Base-by-base conservation (phyloP, 2,329 filamentous ascomycete species). In the Diplodia corticola region DNA sequence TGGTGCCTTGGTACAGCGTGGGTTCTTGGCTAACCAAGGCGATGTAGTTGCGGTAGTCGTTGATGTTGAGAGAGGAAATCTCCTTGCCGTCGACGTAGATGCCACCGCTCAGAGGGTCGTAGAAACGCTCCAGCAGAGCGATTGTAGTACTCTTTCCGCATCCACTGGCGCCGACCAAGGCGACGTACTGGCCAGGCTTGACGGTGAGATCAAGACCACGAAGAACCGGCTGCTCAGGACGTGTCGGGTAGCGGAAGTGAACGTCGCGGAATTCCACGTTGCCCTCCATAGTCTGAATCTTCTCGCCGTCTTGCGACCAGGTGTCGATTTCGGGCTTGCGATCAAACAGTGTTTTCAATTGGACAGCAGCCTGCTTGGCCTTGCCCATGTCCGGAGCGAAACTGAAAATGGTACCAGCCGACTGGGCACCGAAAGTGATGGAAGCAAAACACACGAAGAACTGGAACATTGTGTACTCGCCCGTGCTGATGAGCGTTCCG, bases 381-480 rank as follows among this genome's bases (percentile, higher is more conserved):
- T 98, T 96, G 69, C 92, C 90, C 90, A 96, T 96, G 70, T 97
- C 92, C 0, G 93, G 92, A 0, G 92, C 92, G 76, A 94, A 97
- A 5, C 88, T 92, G 82, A 95, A 97, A 73, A 94, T 89, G 15
- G 89, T 90, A 7, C 94, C 94, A 1, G 94, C 94, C 4, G 93
- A 95, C 77, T 98, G 94, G 0, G 93, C 91, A 64, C 93, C 92
- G 73, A 96, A 97, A 73, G 97, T 91, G 72, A 98, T 86, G 53
- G 92, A 85, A 68, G 89, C 88, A 80, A 97, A 97, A 73, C 91
- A 93, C 54, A 97, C 83, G 80, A 97, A 98, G 84, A 98, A 98
- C 71, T 93, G 90, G 77, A 94, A 94, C 72, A 92, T 84, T 1
- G 51, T 67, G 77, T 95, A 94, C 75, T 96, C 91, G 53, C 79